A percentile compares a stretch with the other conserved stretches of the same genome.
These are phyloP conservation scores for Gynandropsis gynandra DNA, from an alignment of 345 rosid species.

Conservation along the genomic window DNA sequence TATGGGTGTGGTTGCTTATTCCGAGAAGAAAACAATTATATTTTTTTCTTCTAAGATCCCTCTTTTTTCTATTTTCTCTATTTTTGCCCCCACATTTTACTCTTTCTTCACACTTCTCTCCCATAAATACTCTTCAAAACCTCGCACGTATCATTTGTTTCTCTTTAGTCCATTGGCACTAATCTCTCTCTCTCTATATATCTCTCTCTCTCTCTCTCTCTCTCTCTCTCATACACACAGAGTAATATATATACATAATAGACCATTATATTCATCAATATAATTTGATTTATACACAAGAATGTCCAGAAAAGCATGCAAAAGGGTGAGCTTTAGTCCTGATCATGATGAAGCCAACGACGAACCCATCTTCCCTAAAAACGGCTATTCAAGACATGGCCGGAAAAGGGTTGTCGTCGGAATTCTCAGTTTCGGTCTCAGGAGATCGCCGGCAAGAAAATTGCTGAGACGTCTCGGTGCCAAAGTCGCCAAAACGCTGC, in stretches of 20 bases:
- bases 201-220: conserved; percentile 13
- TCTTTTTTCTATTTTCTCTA: no score
- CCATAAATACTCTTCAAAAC: conserved; percentile 34
- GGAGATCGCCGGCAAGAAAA: conserved; percentile 36
- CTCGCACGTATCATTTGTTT: conserved; percentile 18
- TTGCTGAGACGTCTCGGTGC: conserved; percentile 47
- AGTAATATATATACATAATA: not conserved
- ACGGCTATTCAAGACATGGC: conserved; percentile 23
- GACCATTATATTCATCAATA: no score
- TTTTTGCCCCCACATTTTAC: no score
- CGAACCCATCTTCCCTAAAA: conserved; percentile 38
- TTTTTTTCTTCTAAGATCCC: no score
- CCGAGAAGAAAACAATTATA: no score
- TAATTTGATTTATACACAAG: not conserved
- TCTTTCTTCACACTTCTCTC: not conserved
- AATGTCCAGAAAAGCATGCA: conserved; percentile 59
- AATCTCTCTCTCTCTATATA: conserved; percentile 15
- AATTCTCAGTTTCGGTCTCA: conserved; percentile 42
- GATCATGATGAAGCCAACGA: conserved; percentile 30
- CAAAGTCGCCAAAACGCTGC: conserved; percentile 46
- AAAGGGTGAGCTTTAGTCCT: conserved; percentile 64
- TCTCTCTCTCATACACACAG: conserved; percentile 8
- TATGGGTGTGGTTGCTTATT: no score
- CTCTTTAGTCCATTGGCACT: conserved; percentile 20
- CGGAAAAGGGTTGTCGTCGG: conserved; percentile 35